Conservation (phyloP, 805 yeast species). For the Maudiozyma pseudohumilis region DNA sequence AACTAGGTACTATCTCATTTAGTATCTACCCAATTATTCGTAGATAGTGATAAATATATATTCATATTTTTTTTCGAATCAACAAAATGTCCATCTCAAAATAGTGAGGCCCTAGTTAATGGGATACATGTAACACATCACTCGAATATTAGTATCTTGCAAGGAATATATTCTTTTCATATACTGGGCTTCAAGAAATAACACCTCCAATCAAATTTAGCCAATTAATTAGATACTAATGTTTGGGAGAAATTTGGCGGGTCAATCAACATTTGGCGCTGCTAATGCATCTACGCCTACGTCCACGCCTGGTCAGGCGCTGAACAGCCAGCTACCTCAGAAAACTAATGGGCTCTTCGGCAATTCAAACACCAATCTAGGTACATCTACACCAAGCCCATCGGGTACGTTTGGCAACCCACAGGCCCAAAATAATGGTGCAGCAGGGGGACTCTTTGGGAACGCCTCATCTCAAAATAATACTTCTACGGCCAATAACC, state of each 20-base stretch:
- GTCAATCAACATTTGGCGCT: constrained; percentile 21
- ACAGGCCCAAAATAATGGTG: constrained; percentile 4
- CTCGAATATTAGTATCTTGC: neutral
- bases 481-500: constrained; percentile 5
- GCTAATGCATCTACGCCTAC: constrained; percentile 27
- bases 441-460: constrained; percentile 7
- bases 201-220: neutral
- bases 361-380: constrained; percentile 11
- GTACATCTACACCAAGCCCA: constrained; percentile 23
- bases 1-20: no score
- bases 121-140: neutral
- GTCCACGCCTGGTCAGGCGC: constrained; percentile 25
- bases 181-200: no score
- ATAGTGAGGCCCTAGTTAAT: no score
- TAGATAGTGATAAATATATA: no score
- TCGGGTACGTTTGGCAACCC: constrained; percentile 24
- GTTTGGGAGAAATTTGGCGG: constrained; percentile 12
- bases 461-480: constrained; percentile 2
- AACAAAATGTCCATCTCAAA: constrained; percentile 1
- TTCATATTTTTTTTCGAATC: no score
- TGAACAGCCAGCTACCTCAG: constrained; percentile 14
- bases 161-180: no score
- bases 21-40: no score
- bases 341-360: constrained; percentile 21
- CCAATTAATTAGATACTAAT: neutral